Base-by-base conservation (phyloP, 2,329 filamentous ascomycete species). In the Madurella fahalii region DNA sequence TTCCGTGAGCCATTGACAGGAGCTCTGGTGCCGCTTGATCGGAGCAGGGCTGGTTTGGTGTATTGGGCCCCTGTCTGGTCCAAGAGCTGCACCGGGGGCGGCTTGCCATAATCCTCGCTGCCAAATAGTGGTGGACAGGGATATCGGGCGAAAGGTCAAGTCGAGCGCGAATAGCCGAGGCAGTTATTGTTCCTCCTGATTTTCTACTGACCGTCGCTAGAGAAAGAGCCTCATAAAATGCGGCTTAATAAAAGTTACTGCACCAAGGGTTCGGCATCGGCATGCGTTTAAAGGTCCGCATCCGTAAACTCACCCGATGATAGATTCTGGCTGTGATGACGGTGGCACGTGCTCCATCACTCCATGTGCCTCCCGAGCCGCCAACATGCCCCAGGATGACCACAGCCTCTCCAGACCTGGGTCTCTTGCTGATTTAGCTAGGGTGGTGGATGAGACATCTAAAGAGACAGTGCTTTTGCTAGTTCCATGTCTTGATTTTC, bases 161-260 rank as follows among this genome's bases (percentile, higher is more conserved):
- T 25, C 47, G 54, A 59, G 50, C 52, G 55, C 52, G 52, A 57
- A 59, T 47, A 59, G 52, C 58, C 58, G 58, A 59, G 58, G 58
- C 54, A 53, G 52, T 42, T 40, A 18, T 50, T 15, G 45, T 50
- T 39, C 30, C 54, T 54, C 37, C 44, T 52, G 40, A 40, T 51
- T 7, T 32, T 18, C 11, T 20, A 40, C 53, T 37, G 41, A 37
- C 25, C 25, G n/a, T 18, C 32, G 43, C 50, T 58, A 34, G 41
- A 25, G 7, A 25, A 25, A 25, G 25, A 25, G 25, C 25, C 25
- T 25, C 25, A 25, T 25, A 3, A 25, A 47, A 17, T 20, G 16
- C 16, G 45, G 34, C 17, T 12, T 18, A 9, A 50, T 40, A 32
- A 16, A 12, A 16, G 32, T 17, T 9, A 39, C 39, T 47, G 37